These are phyloP conservation scores for Aspergillus brasiliensis DNA, from an alignment of 2,329 filamentous ascomycete species.

Conservation along the genomic window DNA sequence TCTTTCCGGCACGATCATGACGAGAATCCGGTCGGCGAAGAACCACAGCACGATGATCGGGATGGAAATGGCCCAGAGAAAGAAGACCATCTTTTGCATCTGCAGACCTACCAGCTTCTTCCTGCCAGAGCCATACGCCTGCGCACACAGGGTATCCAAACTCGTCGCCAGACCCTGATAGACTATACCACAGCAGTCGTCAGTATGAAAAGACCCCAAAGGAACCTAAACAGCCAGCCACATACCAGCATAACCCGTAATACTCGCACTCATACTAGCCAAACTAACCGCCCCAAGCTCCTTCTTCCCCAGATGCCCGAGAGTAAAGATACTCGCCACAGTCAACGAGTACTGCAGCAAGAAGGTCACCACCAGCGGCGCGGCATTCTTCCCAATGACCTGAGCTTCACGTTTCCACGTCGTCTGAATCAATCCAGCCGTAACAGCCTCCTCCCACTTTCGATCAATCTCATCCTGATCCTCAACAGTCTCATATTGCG, in stretches of 20 bases:
- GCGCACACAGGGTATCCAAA: constrained; percentile 87
- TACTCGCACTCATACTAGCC: constrained; percentile 77
- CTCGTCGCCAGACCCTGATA: constrained; percentile 86
- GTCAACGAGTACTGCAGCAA: constrained; percentile 81
- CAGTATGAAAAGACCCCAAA: not conserved
- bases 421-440: constrained; percentile 77
- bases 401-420: constrained; percentile 90
- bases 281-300: constrained; percentile 69
- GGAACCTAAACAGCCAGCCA: not conserved
- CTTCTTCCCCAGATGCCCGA: constrained; percentile 72
- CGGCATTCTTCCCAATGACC: constrained; percentile 72
- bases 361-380: constrained; percentile 72
- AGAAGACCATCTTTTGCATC: constrained; percentile 77
- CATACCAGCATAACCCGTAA: constrained; percentile 65
- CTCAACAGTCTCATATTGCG: constrained; percentile 52
- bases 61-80: constrained; percentile 70
- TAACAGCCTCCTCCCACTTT: constrained; percentile 84
- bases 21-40: constrained; percentile 66
- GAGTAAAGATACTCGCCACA: constrained; percentile 77
- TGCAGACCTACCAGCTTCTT: constrained; percentile 86
- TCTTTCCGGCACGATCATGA: constrained; percentile 68
- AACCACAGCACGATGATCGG: constrained; percentile 74
- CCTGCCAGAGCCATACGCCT: constrained; percentile 89
- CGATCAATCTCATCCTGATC: constrained; percentile 62
- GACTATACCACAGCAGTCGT: constrained; percentile 44